phyloP scores from a whole-genome alignment of 1,284 basidiomycete genomes.

The Marasmius tenuissimus region DNA sequence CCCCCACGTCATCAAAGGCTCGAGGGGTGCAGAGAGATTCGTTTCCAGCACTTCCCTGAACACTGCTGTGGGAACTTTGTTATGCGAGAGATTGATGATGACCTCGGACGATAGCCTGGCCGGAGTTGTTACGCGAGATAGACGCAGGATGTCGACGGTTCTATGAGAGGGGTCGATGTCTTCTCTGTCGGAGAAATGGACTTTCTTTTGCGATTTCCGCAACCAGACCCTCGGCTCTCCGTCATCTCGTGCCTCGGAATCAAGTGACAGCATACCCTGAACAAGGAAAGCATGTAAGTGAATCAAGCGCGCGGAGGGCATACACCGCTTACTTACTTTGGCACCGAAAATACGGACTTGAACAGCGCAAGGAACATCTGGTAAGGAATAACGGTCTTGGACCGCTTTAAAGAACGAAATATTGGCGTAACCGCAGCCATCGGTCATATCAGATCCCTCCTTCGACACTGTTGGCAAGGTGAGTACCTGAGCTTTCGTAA shows the following conservation, averaged over 20 bases:
- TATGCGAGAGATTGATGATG: slow-evolving; percentile 47
- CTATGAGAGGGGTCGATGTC: slow-evolving; percentile 26
- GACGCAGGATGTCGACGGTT: slow-evolving; percentile 39
- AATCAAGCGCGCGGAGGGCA: neutral
- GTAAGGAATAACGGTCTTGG: slow-evolving; percentile 25
- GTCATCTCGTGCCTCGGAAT: slow-evolving; percentile 16
- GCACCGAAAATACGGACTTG: slow-evolving; percentile 41
- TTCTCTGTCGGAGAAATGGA: slow-evolving; percentile 23
- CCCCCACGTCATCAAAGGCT: slow-evolving; percentile 28
- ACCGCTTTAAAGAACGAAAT: slow-evolving; percentile 26
- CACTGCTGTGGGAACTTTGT: slow-evolving; percentile 34
- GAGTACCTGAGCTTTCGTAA: neutral
- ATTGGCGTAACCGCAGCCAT: slow-evolving; percentile 43
- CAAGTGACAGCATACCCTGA: slow-evolving; percentile 29
- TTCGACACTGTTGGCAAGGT: slow-evolving; percentile 9
- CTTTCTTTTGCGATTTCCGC: slow-evolving; percentile 43
- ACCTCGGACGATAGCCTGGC: slow-evolving; percentile 40
- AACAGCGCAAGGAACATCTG: slow-evolving; percentile 34
- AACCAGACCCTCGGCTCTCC: slow-evolving; percentile 30
- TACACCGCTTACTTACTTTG: slow-evolving; percentile 19
- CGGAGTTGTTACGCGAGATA: slow-evolving; percentile 32
- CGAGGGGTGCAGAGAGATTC: slow-evolving; percentile 21
- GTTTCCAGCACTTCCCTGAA: slow-evolving; percentile 29
- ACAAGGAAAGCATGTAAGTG: too few species aligned
- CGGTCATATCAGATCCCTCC: slow-evolving; percentile 37